Evolutionary conservation across 176 grass and related monocot genomes (phyloP), one percentile per base, ranked within the genome.

Genomic region (Secale cereale): DNA sequence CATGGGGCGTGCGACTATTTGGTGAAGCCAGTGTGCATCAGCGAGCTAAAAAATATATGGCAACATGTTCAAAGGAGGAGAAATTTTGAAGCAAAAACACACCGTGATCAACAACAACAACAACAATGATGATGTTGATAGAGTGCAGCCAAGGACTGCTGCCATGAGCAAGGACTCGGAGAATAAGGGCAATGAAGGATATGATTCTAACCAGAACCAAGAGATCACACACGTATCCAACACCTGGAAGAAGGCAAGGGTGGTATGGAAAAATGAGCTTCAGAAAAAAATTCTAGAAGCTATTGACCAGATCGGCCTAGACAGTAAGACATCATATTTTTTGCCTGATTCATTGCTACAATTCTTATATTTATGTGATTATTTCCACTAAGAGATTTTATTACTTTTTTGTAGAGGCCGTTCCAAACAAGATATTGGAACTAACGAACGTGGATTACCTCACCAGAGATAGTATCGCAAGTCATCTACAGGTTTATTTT

Each of bases 261-360:
- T 98, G 5, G 31, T 67, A 35, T 98, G 95, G 91, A 69, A 73
- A 5, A 2, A 31, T 29, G 82, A 87, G 2, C 75, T 95, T 74
- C 95, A 98, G 43, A 40, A 35, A 15, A 88, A 80, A 56, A 95
- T 98, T 59, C 43, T 95, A 20, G 62, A 79, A 30, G 87, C 74
- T 7, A 65, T 98, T 31, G 13, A 89, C 76, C 16, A 65, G 19
- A 59, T 92, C 65, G 91, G 95, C 35, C 33, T 93, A 4, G 85
- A 95, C 2, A 92, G 92, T 98, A 95, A 78, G 95, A 52, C n/a
- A 10, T 76, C 41, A 31, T 0, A 2, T 71, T 67, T 77, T 17
- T 27, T 71, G 2, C 10, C 7, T 82, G 36, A 57, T 61, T 80
- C 74, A 35, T 17, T 6, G 26, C 27, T 11, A 57, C 50, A 46